phyloP scores from a whole-genome alignment of 2,329 filamentous ascomycete genomes.

The Pseudogymnoascus sp. region DNA sequence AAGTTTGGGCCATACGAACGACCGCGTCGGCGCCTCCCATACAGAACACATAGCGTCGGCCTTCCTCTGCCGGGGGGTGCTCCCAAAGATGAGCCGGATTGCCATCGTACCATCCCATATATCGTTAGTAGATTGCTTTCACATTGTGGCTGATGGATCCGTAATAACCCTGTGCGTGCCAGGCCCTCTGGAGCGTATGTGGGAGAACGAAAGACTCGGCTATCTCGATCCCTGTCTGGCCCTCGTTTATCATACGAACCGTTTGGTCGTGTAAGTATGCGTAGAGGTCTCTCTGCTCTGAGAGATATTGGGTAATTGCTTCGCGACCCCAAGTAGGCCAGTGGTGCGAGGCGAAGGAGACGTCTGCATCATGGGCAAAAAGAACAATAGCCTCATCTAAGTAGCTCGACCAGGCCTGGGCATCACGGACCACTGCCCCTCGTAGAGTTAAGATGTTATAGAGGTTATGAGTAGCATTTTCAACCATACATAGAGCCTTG shows the following conservation, averaged over 20 bases:
- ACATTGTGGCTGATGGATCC: conserved; percentile 35
- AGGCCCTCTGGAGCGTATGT: conserved; percentile 26
- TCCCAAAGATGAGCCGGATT: conserved; percentile 34
- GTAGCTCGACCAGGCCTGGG: conserved; percentile 35
- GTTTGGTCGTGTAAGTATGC: conserved; percentile 37
- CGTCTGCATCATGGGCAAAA: conserved; percentile 29
- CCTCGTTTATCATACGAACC: conserved; percentile 33
- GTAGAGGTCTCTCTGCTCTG: conserved; percentile 36
- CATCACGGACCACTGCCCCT: conserved; percentile 36
- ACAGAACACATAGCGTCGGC: conserved; percentile 31
- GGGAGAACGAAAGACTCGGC: conserved; percentile 34
- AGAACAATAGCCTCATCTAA: conserved; percentile 33
- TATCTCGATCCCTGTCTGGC: conserved; percentile 34
- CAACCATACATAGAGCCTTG: conserved; percentile 33
- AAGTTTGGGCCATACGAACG: conserved; percentile 28
- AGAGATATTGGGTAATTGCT: conserved; percentile 24
- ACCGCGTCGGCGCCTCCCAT: conserved; percentile 32
- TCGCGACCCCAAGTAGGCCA: conserved; percentile 37
- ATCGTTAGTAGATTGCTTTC: conserved; percentile 33
- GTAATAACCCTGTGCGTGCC: conserved; percentile 33
- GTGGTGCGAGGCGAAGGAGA: conserved; percentile 34
- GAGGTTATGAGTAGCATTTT: conserved; percentile 34
- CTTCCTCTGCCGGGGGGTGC: conserved; percentile 30
- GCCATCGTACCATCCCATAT: conserved; percentile 27
- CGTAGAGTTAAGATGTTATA: conserved; percentile 39